Percentiles rank a stretch among this genome's conserved stretches.
These are phyloP conservation scores for Cornus florida DNA, from an alignment of 148 eudicot species.

Conservation along the genomic window DNA sequence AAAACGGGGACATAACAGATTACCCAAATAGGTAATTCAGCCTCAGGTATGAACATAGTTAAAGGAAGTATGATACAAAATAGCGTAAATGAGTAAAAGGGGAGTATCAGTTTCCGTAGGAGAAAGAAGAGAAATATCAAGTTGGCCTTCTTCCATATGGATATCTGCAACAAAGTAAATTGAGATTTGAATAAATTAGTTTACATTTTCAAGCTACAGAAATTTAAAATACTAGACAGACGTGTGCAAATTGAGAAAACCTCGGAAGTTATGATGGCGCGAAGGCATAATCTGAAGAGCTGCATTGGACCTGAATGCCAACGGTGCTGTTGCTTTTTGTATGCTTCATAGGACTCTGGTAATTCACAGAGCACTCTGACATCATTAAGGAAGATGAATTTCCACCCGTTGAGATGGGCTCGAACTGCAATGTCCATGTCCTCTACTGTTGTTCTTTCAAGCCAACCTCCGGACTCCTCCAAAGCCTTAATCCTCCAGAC, in stretches of 20 bases:
- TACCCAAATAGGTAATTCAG: conserved; percentile 62
- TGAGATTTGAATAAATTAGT: neutral
- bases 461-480: conserved; percentile 73
- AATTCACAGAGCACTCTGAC: conserved; percentile 61
- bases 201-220: neutral
- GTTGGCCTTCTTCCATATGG: conserved; percentile 55
- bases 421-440: conserved; percentile 75
- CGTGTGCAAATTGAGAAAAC: conserved; percentile 11
- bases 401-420: conserved; percentile 71
- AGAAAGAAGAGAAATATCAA: conserved; percentile 67
- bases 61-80: conserved; percentile 66
- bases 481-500: conserved; percentile 70
- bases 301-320: conserved; percentile 87
- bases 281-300: conserved; percentile 59
- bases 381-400: conserved; percentile 58
- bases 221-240: neutral
- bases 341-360: conserved; percentile 68
- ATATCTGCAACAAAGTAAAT: conserved; percentile 42
- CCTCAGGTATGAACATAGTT: conserved; percentile 71
- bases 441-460: conserved; percentile 71
- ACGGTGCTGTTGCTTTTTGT: conserved; percentile 68
- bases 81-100: conserved; percentile 68
- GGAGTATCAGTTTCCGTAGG: conserved; percentile 61
- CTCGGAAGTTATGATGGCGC: conserved; percentile 51
- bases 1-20: conserved; percentile 58